Evolutionary conservation across 164 flowering plant species (phyloP), one percentile per base, ranked within the genome.

Genomic region (Vitis amurensis): DNA sequence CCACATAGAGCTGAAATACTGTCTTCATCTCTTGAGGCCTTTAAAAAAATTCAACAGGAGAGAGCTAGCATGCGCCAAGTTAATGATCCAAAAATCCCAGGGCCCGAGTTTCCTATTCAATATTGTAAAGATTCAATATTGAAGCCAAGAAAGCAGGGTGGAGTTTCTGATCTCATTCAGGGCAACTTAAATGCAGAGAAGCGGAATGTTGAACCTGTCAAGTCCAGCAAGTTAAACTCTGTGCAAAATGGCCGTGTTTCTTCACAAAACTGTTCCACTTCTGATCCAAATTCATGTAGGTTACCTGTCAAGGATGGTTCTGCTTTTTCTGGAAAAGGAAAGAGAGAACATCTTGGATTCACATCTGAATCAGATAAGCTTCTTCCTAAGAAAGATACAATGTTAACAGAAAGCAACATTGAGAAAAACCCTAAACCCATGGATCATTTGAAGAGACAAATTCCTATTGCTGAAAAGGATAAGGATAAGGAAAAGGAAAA

Each of bases 1-100:
- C 90, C 97, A 61, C 94, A 87, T 57, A 88, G 87, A 81, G 98
- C 98, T 63, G 98, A 94, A 78, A 88, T 94, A 68, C 79, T 94
- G 15, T 88, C 97, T 52, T 92, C 98, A 76, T 94, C 98, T 67
- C 86, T 94, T 48, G 98, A 94, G 79, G 94, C 96, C 59, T 94
- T 94, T 74, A 90, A 84, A 77, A 92, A 92, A 85, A 94, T 94
- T 77, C 97, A 89, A 76, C 80, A 86, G 52, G 97, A 88, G 78
- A 84, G 98, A 74, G 86, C 83, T 50, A 82, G 74, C 37, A 67
- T 63, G 64, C 74, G 30, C 77, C 53, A 73, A 31, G 59, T 73
- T 68, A 76, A 76, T 64, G 69, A 71, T 74, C 66, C 70, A 14
- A 77, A 70, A 68, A 16, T 48, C 19, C 56, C 47, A 59, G 77